Evolutionary conservation across 2,329 filamentous ascomycete genomes (phyloP).

Genomic region (Colletotrichum orchidophilum): DNA sequence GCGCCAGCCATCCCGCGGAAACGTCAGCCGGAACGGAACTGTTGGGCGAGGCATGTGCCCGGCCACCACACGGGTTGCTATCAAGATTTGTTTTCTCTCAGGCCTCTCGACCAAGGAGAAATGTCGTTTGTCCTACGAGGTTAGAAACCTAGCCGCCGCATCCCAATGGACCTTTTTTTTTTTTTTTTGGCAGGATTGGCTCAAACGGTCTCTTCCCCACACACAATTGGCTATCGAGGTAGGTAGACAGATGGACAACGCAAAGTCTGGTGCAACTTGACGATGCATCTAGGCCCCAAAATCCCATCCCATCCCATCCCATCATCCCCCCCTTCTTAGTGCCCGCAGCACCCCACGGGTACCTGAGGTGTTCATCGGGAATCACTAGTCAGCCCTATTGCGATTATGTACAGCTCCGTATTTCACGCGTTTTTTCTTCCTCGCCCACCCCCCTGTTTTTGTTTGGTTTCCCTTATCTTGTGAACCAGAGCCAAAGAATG

Average conservation of each 20-base stretch:
- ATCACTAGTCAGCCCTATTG: slow-evolving; percentile 31
- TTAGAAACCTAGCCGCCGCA: neutral
- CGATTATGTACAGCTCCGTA: slow-evolving; percentile 32
- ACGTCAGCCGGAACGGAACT: slow-evolving; percentile 23
- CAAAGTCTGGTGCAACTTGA: slow-evolving; percentile 24
- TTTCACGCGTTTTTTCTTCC: neutral
- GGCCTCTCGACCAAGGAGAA: neutral
- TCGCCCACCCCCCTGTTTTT: neutral
- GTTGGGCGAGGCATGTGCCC: slow-evolving; percentile 14
- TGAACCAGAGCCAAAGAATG: neutral
- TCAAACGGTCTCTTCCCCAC: slow-evolving; percentile 11
- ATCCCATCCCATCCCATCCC: neutral
- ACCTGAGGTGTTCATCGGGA: slow-evolving; percentile 29
- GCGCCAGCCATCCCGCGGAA: slow-evolving; percentile 15
- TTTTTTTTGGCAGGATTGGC: slow-evolving; percentile 19
- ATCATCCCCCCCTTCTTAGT: slow-evolving; percentile 9
- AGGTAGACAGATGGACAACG: too few relatives aligned
- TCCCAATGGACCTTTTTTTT: neutral
- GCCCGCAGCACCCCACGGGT: slow-evolving; percentile 28
- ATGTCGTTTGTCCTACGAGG: neutral
- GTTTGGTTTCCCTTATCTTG: neutral
- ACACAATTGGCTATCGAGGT: slow-evolving; percentile 9
- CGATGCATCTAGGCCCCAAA: slow-evolving; percentile 7
- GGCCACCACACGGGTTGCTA: neutral
- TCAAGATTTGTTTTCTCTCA: neutral